A percentile compares a stretch with the other conserved stretches of the same genome.
phyloP scores from a whole-genome alignment of 192 early-diverging fungal genomes.

The Entomortierella lignicola region DNA sequence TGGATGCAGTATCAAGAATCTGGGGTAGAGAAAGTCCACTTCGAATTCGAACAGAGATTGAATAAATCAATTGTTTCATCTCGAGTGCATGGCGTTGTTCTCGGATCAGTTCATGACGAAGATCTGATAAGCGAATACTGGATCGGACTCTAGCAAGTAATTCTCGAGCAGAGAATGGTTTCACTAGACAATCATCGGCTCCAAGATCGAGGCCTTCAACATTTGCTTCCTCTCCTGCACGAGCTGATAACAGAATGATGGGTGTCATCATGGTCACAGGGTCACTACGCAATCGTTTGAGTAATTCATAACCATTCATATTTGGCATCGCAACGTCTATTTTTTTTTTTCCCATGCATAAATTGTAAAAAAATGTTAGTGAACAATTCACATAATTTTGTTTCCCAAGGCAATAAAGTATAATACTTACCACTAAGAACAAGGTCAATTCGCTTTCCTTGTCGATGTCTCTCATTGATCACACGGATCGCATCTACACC shows the following conservation, averaged over 20 bases:
- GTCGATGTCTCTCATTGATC: constrained; percentile 32
- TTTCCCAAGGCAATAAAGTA: neutral
- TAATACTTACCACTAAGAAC: constrained; percentile 48
- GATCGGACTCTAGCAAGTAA: constrained; percentile 65
- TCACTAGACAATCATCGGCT: constrained; percentile 70
- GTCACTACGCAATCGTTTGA: constrained; percentile 54
- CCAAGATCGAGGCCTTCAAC: constrained; percentile 64
- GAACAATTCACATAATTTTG: too few relatives aligned
- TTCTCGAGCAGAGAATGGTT: constrained; percentile 62
- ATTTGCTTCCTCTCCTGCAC: constrained; percentile 64
- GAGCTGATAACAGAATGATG: constrained; percentile 68
- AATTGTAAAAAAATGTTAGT: too few relatives aligned
- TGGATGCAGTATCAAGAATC: constrained; percentile 39
- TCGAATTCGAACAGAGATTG: constrained; percentile 48
- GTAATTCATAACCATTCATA: constrained; percentile 68
- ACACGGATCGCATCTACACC: constrained; percentile 51
- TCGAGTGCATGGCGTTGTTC: constrained; percentile 49
- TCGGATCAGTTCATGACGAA: constrained; percentile 55
- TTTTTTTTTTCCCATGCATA: neutral
- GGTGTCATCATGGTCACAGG: constrained; percentile 57
- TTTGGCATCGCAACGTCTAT: constrained; percentile 72
- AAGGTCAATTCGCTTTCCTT: constrained; percentile 47
- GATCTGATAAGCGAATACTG: constrained; percentile 60
- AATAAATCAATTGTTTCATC: constrained; percentile 55
- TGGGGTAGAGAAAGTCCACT: constrained; percentile 46